Percentiles rank a stretch among this genome's conserved stretches.
These are phyloP conservation scores for Hypoxylon sp. DNA, from an alignment of 2,329 filamentous ascomycete genomes.

Conservation along the genomic window DNA sequence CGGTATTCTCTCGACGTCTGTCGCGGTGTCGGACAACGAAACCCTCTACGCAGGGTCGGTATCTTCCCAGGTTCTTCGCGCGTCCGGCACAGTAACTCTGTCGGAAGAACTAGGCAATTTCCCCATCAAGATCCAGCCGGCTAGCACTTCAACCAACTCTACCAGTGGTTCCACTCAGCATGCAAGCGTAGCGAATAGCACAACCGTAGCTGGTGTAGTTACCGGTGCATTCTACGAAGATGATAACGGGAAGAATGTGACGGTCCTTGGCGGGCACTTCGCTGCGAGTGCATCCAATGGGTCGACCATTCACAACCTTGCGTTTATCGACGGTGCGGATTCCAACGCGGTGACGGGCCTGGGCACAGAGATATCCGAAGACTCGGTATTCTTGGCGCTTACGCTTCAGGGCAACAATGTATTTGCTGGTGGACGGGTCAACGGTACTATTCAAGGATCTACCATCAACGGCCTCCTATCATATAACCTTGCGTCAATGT, in stretches of 20 bases:
- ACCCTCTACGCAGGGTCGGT: slow-evolving; percentile 86
- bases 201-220: slow-evolving; percentile 71
- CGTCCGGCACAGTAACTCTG: slow-evolving; percentile 76
- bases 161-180: slow-evolving; percentile 56
- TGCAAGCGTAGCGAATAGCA: slow-evolving; percentile 50
- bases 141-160: slow-evolving; percentile 42
- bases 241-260: slow-evolving; percentile 76
- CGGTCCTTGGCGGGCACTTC: slow-evolving; percentile 89
- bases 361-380: slow-evolving; percentile 67
- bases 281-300: slow-evolving; percentile 72
- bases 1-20: slow-evolving; percentile 74
- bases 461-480: slow-evolving; percentile 77
- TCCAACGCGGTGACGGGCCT: slow-evolving; percentile 74
- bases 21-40: slow-evolving; percentile 68
- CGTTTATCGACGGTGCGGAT: slow-evolving; percentile 81
- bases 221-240: slow-evolving; percentile 80
- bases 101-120: slow-evolving; percentile 62
- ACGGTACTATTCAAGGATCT: slow-evolving; percentile 70
- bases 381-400: slow-evolving; percentile 79
- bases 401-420: slow-evolving; percentile 72
- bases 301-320: slow-evolving; percentile 77
- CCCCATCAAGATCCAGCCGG: slow-evolving; percentile 62
- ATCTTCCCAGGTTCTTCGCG: slow-evolving; percentile 74
- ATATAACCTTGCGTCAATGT: slow-evolving; percentile 74
- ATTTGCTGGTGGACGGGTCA: slow-evolving; percentile 83